phyloP scores from a whole-genome alignment of 192 early-diverging fungal species.

The Coemansia javaensis region DNA sequence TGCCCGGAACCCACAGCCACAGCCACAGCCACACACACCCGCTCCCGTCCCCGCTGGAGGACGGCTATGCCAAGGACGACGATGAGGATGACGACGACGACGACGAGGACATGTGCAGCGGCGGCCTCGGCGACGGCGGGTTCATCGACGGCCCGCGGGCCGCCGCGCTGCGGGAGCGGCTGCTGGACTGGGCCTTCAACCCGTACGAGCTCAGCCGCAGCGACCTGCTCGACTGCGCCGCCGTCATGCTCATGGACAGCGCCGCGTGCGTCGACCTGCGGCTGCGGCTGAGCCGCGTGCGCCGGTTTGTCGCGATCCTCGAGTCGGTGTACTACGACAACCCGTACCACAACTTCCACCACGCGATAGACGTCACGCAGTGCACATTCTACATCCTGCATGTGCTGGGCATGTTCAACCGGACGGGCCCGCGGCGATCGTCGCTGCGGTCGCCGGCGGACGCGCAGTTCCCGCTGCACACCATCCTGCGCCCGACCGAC shows the following conservation, averaged over 20 bases:
- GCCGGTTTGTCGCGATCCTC: conserved; percentile 42
- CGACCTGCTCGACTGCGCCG: conserved; percentile 64
- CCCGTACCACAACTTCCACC: conserved; percentile 93
- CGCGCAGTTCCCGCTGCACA: conserved; percentile 40
- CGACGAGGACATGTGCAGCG: too few relatives aligned
- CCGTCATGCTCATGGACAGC: conserved; percentile 65
- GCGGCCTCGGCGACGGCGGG: too few relatives aligned
- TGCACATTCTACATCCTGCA: conserved; percentile 78
- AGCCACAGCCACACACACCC: too few relatives aligned
- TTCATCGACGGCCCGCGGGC: conserved; percentile 34
- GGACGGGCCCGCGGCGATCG: conserved; percentile 26
- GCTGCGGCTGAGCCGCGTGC: conserved; percentile 54
- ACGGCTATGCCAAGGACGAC: background rate
- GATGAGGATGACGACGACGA: conserved; percentile 9
- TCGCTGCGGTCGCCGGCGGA: conserved; percentile 45
- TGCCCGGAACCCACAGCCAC: conserved; percentile 13
- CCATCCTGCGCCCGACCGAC: conserved; percentile 51
- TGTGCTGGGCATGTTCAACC: conserved; percentile 55
- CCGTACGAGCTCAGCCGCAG: conserved; percentile 60
- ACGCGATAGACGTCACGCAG: conserved; percentile 94
- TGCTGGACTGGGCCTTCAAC: conserved; percentile 66
- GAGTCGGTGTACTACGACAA: conserved; percentile 59
- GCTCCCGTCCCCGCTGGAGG: background rate
- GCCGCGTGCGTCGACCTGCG: conserved; percentile 55
- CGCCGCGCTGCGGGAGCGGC: conserved; percentile 49